A percentile compares a stretch with the other conserved stretches of the same genome.
phyloP scores from a whole-genome alignment of 805 yeast genomes.

The Metschnikowia orientalis region DNA sequence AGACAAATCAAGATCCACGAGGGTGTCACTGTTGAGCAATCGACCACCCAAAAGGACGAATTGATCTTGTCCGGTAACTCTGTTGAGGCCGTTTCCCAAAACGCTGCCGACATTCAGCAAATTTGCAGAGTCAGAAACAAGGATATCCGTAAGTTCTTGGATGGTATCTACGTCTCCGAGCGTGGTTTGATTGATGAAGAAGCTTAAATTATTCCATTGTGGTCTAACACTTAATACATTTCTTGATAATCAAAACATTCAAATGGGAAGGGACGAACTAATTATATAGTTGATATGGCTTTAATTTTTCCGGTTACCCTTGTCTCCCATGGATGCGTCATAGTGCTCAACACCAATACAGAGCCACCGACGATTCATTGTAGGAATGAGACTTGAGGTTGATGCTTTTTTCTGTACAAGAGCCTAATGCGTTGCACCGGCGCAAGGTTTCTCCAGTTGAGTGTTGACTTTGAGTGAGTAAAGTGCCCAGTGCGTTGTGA shows the following conservation, averaged over 20 bases:
- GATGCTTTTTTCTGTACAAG: too few relatives aligned
- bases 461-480: too few relatives aligned
- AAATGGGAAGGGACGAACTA: conserved; percentile 19
- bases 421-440: too few relatives aligned
- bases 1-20: conserved; percentile 81
- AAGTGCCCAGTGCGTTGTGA: too few relatives aligned
- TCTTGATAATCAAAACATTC: conserved; percentile 15
- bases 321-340: conserved; percentile 33
- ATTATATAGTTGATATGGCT: conserved; percentile 21
- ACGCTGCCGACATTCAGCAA: conserved; percentile 98
- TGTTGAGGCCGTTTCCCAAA: conserved; percentile 94
- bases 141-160: conserved; percentile 99
- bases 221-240: conserved; percentile 22
- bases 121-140: conserved; percentile 98
- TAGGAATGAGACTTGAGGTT: conserved; percentile 16
- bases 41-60: conserved; percentile 90
- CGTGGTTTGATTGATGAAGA: conserved; percentile 83
- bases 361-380: conserved; percentile 46
- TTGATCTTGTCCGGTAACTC: conserved; percentile 91
- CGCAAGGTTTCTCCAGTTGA: too few relatives aligned
- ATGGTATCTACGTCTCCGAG: conserved; percentile 99
- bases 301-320: conserved; percentile 17
- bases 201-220: conserved; percentile 10
- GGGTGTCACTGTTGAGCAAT: conserved; percentile 83
- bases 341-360: conserved; percentile 38